Percentiles rank a stretch among this genome's conserved stretches.
phyloP scores from a whole-genome alignment of 2,329 filamentous ascomycete species.

The Dothideomycetes sp. region DNA sequence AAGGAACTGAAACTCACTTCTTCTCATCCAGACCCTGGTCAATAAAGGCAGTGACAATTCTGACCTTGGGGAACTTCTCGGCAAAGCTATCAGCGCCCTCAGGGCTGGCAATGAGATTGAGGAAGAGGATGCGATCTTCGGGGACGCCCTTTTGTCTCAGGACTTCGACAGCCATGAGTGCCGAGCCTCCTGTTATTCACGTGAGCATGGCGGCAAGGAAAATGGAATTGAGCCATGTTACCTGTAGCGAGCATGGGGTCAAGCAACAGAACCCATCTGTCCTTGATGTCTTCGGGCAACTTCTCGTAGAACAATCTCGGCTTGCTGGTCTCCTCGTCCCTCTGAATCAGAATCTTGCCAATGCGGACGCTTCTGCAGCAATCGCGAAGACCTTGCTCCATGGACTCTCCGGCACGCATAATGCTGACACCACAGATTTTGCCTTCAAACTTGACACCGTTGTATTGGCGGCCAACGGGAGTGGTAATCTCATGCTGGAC shows the following conservation, averaged over 20 bases:
- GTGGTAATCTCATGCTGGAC: conserved; percentile 83
- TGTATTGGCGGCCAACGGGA: conserved; percentile 78
- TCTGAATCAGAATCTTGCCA: conserved; percentile 95
- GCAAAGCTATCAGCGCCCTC: conserved; percentile 86
- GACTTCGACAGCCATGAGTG: conserved; percentile 93
- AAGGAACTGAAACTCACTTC: conserved; percentile 63
- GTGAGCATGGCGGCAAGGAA: conserved; percentile 2
- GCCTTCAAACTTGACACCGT: conserved; percentile 88
- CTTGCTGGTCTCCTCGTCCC: conserved; percentile 87
- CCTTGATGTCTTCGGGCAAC: conserved; percentile 83
- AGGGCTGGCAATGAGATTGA: conserved; percentile 96
- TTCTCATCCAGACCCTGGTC: conserved; percentile 95
- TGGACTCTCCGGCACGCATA: conserved; percentile 95
- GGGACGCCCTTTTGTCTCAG: conserved; percentile 83
- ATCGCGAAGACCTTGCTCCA: conserved; percentile 94
- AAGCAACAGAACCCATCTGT: conserved; percentile 84
- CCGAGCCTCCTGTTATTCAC: conserved; percentile 67
- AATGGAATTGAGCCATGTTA: too few relatives aligned
- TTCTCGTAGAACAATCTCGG: conserved; percentile 98
- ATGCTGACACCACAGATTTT: conserved; percentile 98
- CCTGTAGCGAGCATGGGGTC: conserved; percentile 99
- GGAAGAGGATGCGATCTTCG: conserved; percentile 88
- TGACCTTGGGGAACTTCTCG: conserved; percentile 75
- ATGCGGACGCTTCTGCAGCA: conserved; percentile 97
- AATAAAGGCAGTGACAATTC: conserved; percentile 91